These are phyloP conservation scores for Parietichytrium sp. DNA, from an alignment of 108 stramenopile genomes.

Conservation along the genomic window DNA sequence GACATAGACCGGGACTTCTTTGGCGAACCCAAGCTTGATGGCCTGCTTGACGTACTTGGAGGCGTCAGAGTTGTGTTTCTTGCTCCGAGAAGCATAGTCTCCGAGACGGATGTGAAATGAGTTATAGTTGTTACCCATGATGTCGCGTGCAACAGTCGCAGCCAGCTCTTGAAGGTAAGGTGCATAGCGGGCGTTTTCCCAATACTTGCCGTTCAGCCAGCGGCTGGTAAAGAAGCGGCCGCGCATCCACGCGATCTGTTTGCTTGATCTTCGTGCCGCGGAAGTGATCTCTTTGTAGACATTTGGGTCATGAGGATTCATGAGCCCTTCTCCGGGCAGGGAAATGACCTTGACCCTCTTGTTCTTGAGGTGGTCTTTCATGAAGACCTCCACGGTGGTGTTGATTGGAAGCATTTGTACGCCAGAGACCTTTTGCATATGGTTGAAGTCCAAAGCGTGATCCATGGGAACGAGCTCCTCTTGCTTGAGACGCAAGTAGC, in stretches of 20 bases:
- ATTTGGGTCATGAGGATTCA: slow-evolving; percentile 13
- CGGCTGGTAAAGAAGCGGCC: background rate
- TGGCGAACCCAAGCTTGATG: background rate
- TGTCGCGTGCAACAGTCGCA: background rate
- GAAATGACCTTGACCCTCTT: background rate
- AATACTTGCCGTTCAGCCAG: background rate
- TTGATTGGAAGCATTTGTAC: slow-evolving; percentile 23
- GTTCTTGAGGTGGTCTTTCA: background rate
- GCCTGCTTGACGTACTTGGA: background rate
- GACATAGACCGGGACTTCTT: background rate
- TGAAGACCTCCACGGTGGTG: background rate
- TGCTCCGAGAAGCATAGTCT: background rate
- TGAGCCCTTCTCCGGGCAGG: background rate
- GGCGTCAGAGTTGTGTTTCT: background rate
- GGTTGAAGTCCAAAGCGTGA: background rate
- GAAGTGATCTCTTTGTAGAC: background rate
- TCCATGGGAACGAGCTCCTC: slow-evolving; percentile 30
- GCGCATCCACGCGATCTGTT: background rate
- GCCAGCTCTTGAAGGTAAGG: background rate
- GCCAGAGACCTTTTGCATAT: background rate
- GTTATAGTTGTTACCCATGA: background rate
- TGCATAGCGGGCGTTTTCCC: background rate
- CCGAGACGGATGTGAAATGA: slow-evolving; percentile 13
- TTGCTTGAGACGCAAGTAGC: background rate
- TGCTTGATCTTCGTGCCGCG: background rate